These are phyloP conservation scores for Picea sitchensis DNA, from an alignment of 75 land plant genomes.

Conservation along the genomic window DNA sequence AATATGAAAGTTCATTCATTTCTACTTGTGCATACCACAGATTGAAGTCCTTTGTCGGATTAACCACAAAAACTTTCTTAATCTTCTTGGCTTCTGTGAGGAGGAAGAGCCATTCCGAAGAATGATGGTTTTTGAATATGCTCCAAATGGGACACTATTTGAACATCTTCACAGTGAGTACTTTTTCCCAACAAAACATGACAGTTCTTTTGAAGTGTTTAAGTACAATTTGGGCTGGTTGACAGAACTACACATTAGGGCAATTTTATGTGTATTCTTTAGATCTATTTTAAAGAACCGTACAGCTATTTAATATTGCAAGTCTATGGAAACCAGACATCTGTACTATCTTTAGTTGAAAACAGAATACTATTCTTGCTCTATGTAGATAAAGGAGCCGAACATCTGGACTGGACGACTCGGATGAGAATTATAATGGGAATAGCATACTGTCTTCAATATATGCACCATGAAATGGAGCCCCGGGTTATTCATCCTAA, in stretches of 20 bases:
- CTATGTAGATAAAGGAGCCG: conserved; percentile 67
- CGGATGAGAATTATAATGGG: conserved; percentile 87
- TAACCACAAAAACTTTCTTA: conserved; percentile 90
- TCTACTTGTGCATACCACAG: conserved; percentile 18
- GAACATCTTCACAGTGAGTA: conserved; percentile 90
- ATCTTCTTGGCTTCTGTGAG: conserved; percentile 84
- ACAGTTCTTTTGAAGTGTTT: not conserved
- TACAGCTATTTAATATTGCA: not conserved
- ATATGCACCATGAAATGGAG: conserved; percentile 82
- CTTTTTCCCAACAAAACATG: not conserved
- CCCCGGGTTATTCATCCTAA: conserved; percentile 59
- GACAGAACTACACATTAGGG: not conserved
- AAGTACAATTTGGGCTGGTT: not conserved
- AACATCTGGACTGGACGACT: conserved; percentile 70
- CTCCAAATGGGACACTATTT: conserved; percentile 77
- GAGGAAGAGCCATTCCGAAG: conserved; percentile 82
- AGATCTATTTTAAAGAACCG: not conserved
- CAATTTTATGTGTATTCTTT: not conserved
- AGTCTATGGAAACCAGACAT: not conserved
- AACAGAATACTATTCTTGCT: not conserved
- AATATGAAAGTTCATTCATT: not conserved
- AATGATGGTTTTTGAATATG: conserved; percentile 96
- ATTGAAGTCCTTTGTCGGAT: conserved; percentile 72
- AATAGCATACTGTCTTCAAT: conserved; percentile 66
- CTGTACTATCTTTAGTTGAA: not conserved